Conservation (phyloP, 371 early-diverging fungal species). For the Synchytrium microbalum region DNA sequence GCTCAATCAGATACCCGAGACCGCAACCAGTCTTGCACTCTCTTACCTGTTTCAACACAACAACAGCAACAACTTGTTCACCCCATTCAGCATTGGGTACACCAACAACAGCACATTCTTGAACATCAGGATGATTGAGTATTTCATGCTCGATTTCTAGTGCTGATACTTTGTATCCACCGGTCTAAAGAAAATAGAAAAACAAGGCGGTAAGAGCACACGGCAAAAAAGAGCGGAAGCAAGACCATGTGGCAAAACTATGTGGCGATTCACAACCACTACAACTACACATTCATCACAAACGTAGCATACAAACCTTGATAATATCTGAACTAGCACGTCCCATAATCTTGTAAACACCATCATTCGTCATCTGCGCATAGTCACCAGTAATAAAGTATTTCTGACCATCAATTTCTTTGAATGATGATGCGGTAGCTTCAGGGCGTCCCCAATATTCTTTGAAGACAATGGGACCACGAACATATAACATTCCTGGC, state of each 20-base stretch:
- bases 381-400: slow-evolving; percentile 70
- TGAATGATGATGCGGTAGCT: slow-evolving; percentile 60
- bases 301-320: slow-evolving; percentile 35
- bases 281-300: background rate
- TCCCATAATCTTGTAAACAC: slow-evolving; percentile 65
- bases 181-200: slow-evolving; percentile 30
- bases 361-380: slow-evolving; percentile 43
- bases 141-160: slow-evolving; percentile 76
- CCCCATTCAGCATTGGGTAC: slow-evolving; percentile 49
- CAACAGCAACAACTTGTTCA: slow-evolving; percentile 59
- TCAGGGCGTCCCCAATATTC: slow-evolving; percentile 65
- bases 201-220: background rate
- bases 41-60: slow-evolving; percentile 31
- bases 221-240: no score
- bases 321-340: slow-evolving; percentile 77
- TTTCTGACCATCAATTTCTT: slow-evolving; percentile 43
- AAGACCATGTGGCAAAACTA: no score
- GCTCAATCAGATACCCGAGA: background rate
- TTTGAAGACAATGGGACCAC: background rate
- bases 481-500: background rate
- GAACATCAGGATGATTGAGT: slow-evolving; percentile 46
- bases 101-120: slow-evolving; percentile 71
- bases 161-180: slow-evolving; percentile 83
- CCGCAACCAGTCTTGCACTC: background rate
- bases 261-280: no score